Percentiles rank a stretch among this genome's conserved stretches.
phyloP scores from a whole-genome alignment of 305 asterid species.

The Fraxinus baroniana region DNA sequence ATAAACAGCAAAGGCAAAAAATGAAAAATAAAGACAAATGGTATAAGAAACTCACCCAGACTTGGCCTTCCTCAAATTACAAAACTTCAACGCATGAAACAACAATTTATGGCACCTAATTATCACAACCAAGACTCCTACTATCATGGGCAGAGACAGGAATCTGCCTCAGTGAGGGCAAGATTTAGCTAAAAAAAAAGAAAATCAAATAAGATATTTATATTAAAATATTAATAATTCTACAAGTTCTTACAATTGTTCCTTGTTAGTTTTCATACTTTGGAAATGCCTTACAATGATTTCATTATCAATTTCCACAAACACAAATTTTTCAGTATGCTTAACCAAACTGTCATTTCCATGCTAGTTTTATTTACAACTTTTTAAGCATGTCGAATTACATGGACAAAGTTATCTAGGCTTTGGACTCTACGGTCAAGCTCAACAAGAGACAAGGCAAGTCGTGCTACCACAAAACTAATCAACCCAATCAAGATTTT shows the following conservation, averaged over 20 bases:
- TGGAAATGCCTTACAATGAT: background rate
- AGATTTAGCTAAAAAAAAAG: background rate
- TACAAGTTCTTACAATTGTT: background rate
- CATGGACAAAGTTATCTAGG: background rate
- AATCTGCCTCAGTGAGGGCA: background rate
- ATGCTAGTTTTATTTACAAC: background rate
- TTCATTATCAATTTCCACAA: background rate
- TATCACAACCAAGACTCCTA: background rate
- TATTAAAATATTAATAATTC: background rate
- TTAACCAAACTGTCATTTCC: background rate
- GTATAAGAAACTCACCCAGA: background rate
- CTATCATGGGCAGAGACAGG: background rate
- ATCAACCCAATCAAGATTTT: background rate
- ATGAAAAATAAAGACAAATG: background rate
- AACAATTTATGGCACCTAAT: background rate
- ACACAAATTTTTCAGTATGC: background rate
- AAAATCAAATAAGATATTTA: background rate
- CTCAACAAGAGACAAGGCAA: background rate
- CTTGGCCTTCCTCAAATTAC: background rate
- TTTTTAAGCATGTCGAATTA: background rate
- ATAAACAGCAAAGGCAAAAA: conserved; percentile 16
- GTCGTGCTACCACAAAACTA: background rate
- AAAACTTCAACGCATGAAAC: background rate
- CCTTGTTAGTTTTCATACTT: background rate
- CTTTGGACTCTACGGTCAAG: background rate